phyloP scores from a whole-genome alignment of 441 rosid genomes.

The Gossypium aridum region DNA sequence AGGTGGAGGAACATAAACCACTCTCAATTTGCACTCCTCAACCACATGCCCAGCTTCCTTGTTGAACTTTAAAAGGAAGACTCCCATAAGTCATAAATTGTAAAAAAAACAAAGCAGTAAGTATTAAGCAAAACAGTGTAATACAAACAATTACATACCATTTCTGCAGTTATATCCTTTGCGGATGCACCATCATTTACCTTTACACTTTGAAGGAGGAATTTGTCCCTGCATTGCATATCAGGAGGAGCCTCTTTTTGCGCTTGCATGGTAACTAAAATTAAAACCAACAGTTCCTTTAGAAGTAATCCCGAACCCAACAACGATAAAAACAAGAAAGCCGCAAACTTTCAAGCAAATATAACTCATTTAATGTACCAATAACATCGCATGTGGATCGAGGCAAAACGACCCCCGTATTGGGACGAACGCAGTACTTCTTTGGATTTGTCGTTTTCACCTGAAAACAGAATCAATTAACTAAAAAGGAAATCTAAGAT shows the following conservation, averaged over 20 bases:
- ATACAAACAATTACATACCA: constrained; percentile 30
- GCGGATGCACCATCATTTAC: constrained; percentile 33
- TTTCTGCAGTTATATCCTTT: constrained; percentile 60
- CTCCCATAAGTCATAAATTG: not conserved
- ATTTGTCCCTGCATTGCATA: constrained; percentile 75
- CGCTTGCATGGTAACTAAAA: constrained; percentile 77
- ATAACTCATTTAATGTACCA: constrained; percentile 26
- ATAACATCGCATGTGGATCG: constrained; percentile 55
- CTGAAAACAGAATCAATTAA: constrained; percentile 24
- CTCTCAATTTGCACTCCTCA: constrained; percentile 69
- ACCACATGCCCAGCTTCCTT: constrained; percentile 64
- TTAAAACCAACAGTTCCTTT: not conserved
- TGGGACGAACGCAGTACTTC: constrained; percentile 76
- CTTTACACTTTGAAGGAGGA: constrained; percentile 67
- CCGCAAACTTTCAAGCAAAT: not conserved
- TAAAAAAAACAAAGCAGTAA: not conserved
- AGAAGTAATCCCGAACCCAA: not conserved
- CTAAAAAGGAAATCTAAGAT: not conserved
- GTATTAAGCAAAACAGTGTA: not conserved
- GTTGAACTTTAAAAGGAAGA: constrained; percentile 39
- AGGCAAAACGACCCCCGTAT: constrained; percentile 65
- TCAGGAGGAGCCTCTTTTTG: constrained; percentile 73
- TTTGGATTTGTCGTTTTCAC: constrained; percentile 81
- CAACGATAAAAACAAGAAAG: not conserved
- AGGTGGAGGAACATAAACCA: constrained; percentile 64